Conservation (phyloP, 2,329 filamentous ascomycete genomes). For the Exophiala sideris region DNA sequence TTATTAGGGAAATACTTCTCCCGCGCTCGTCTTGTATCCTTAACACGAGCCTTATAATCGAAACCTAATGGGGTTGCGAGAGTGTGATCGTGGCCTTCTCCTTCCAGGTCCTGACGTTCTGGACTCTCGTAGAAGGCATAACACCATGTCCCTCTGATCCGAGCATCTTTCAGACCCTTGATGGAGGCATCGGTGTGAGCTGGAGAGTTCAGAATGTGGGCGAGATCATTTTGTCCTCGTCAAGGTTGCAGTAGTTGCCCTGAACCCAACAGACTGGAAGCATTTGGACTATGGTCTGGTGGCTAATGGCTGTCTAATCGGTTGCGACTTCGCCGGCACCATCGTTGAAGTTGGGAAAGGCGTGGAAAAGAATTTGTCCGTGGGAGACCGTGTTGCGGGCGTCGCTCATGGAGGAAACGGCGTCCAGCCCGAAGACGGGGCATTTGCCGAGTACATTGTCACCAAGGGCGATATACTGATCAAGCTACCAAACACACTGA, state of each 20-base stretch:
- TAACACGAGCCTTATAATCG: no score
- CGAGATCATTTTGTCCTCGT: slow-evolving; percentile 40
- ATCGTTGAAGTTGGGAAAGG: slow-evolving; percentile 26
- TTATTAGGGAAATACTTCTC: no score
- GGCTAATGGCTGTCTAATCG: slow-evolving; percentile 38
- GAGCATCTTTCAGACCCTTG: no score
- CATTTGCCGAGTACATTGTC: slow-evolving; percentile 37
- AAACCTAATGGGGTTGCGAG: no score
- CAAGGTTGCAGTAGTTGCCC: slow-evolving; percentile 3
- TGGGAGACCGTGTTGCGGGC: slow-evolving; percentile 39
- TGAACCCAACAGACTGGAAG: slow-evolving; percentile 58
- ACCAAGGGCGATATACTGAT: slow-evolving; percentile 31
- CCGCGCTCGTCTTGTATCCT: no score
- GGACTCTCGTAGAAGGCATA: no score
- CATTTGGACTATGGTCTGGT: slow-evolving; percentile 34
- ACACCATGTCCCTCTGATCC: no score
- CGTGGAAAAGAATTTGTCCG: slow-evolving; percentile 21
- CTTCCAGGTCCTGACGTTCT: no score
- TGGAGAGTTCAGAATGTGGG: no score
- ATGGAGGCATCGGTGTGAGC: no score
- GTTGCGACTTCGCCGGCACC: slow-evolving; percentile 35
- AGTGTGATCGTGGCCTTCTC: no score
- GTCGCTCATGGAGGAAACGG: slow-evolving; percentile 34
- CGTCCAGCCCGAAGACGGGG: slow-evolving; percentile 29
- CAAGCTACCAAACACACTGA: slow-evolving; percentile 31